Base-by-base conservation (phyloP, 768 basidiomycete species). In the Mycena filopes region DNA sequence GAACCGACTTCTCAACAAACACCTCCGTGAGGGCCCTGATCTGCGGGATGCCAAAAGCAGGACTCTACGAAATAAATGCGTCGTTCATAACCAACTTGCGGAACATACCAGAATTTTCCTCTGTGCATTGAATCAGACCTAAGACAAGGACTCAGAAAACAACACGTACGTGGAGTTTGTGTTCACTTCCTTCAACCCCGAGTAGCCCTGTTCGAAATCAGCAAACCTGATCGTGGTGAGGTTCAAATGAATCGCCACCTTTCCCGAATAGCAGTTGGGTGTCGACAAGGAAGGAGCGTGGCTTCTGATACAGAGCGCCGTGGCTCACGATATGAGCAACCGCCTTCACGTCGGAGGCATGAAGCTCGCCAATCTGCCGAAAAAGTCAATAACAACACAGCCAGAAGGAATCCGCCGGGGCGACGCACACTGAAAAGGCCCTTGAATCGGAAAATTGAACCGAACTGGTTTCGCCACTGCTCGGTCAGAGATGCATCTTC, bases 251-350 rank as follows among this genome's bases (percentile, higher is more conserved):
- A 20, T 48, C 18, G 20, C 18, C 23, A 63, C 61, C 61, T 20
- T 55, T 33, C 1, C 61, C 61, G 4, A 63, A 18, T 3, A 63
- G 16, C 42, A 31, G 41, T 28, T 33, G 25, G 15, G 40, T 33
- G 41, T 16, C 5, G 38, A 45, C 43, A 15, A 42, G 51, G 28
- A 13, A 46, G 15, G 40, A 28, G 21, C 53, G 50, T 45, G 42
- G 10, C 71, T 85, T 86, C 45, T 79, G 79, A 46, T 81, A 86
- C 51, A 75, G 73, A 18, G 76, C 72, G 13, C 75, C 66, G 59
- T 86, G 81, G 3, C 72, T 72, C 18, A 88, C 73, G 55, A 89
- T 79, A 58, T 87, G 81, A 20, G 78, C 76, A 26, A 88, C 36
- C 2, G 85, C 86, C 7, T 79, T 76, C 0, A 81, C 74, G 64